Evolutionary conservation across 805 yeast genomes (phyloP), one percentile per base, ranked within the genome.

Genomic region (Cyberlindnera japonica): DNA sequence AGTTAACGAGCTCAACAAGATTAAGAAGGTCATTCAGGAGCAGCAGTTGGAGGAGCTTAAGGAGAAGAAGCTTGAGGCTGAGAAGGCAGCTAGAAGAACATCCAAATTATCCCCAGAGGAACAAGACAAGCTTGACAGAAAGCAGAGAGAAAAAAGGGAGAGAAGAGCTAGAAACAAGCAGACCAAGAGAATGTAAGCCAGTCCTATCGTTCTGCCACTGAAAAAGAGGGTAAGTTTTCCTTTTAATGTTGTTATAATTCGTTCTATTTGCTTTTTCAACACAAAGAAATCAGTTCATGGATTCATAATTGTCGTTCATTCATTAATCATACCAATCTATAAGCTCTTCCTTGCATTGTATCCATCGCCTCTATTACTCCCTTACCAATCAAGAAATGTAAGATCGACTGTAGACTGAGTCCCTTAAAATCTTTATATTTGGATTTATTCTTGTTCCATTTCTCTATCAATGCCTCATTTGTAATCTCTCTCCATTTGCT

Each of bases 111-210:
- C 82, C 33, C 82, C 87, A 45, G 88, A 81, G 55, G 93, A 83
- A 59, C 93, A 84, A 66, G 79, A 79, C 50, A 86, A 83, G 66
- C 62, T 75, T 31, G 91, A 84, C 49, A 80, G 78, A 68, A 86
- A 83, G 68, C 87, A 83, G 62, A 70, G 71, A 50, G 95, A 86
- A 52, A 87, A 82, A 70, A 87, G 80, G 63, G 86, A 81, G 59
- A 80, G 88, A 68, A 85, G 86, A 79, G 77, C 64, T 81, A 82
- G 64, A 79, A 72, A 56, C 50, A 55, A 44, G 37, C 53, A 50
- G 48, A 33, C 33, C n/a, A 45, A 50, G 44, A 53, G 54, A 51
- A 47, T 40, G 46, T 50, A 32, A 45, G 15, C n/a, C 8, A 27
- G 27, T 9, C 14, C 16, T 23, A 9, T n/a, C n/a, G n/a, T n/a